Percentiles rank a stretch among this genome's conserved stretches.
These are phyloP conservation scores for Intubia oerlemansii DNA, from an alignment of 2,329 filamentous ascomycete genomes.

Conservation along the genomic window DNA sequence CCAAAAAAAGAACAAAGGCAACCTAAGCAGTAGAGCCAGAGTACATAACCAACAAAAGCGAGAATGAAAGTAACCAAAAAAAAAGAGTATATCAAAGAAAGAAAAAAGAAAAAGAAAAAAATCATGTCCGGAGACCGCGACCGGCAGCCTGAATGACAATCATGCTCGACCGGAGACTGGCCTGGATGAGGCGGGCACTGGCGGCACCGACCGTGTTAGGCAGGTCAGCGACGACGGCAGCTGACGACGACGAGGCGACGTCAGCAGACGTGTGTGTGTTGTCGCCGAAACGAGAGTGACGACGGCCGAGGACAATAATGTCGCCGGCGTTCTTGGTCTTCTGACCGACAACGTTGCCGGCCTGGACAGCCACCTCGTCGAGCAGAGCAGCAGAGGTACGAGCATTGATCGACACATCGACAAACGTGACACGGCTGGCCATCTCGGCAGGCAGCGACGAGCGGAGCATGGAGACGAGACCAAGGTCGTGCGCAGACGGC, in stretches of 20 bases:
- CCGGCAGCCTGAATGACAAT: slow-evolving; percentile 43
- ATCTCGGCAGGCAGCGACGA: slow-evolving; percentile 15
- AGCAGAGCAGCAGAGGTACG: slow-evolving; percentile 19
- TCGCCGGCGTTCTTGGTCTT: slow-evolving; percentile 46
- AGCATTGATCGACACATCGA: slow-evolving; percentile 21
- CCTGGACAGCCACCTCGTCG: slow-evolving; percentile 26
- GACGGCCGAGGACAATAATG: slow-evolving; percentile 44
- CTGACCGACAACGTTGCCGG: slow-evolving; percentile 34
- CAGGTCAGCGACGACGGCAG: slow-evolving; percentile 21
- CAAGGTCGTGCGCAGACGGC: slow-evolving; percentile 14
- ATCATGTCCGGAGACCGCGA: slow-evolving; percentile 2
- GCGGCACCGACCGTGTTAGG: slow-evolving; percentile 34
- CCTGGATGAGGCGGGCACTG: slow-evolving; percentile 35
- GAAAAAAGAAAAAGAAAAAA: slow-evolving; percentile 1
- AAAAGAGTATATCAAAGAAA: too few relatives aligned
- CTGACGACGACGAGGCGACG: too few relatives aligned
- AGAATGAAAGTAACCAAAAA: too few relatives aligned
- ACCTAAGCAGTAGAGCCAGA: too few relatives aligned
- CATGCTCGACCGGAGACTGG: slow-evolving; percentile 41
- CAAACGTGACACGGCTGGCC: slow-evolving; percentile 22
- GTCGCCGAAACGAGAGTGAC: slow-evolving; percentile 15
- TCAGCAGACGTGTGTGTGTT: slow-evolving; percentile 5
- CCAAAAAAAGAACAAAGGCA: too few relatives aligned
- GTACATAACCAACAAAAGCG: too few relatives aligned
- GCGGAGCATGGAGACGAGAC: slow-evolving; percentile 15